Evolutionary conservation across 306 rosid genomes (phyloP).

Genomic region (Castanea sativa): DNA sequence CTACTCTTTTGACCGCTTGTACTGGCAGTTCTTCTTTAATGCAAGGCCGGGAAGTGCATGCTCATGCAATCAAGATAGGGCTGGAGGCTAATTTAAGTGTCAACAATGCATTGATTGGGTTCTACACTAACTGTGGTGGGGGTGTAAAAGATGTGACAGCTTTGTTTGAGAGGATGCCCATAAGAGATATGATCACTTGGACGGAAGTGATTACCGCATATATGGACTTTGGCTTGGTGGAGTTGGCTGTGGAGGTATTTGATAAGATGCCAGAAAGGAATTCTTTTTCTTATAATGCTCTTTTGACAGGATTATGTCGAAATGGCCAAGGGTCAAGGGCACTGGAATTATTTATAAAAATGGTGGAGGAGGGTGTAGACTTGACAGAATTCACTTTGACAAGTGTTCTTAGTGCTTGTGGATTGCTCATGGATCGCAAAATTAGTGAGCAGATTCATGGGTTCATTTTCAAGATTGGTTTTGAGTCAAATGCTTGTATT

Average conservation of each 20-base stretch:
- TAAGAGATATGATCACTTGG: slow-evolving; percentile 72
- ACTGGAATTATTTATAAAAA: slow-evolving; percentile 43
- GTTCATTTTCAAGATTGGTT: slow-evolving; percentile 61
- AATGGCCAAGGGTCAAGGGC: slow-evolving; percentile 61
- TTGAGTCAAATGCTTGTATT: slow-evolving; percentile 54
- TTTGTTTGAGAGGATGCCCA: slow-evolving; percentile 58
- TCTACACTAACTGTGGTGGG: slow-evolving; percentile 56
- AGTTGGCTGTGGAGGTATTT: slow-evolving; percentile 57
- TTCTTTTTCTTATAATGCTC: slow-evolving; percentile 53
- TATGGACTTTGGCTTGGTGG: slow-evolving; percentile 60
- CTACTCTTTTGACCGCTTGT: slow-evolving; percentile 66
- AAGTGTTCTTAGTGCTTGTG: slow-evolving; percentile 60
- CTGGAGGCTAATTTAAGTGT: slow-evolving; percentile 63
- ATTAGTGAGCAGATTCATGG: slow-evolving; percentile 72
- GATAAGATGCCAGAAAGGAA: slow-evolving; percentile 65
- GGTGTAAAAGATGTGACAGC: slow-evolving; percentile 37
- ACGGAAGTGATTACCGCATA: slow-evolving; percentile 60
- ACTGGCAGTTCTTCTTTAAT: slow-evolving; percentile 24
- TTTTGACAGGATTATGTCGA: slow-evolving; percentile 71
- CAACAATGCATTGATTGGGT: slow-evolving; percentile 66
- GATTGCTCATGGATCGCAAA: slow-evolving; percentile 46
- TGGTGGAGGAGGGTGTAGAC: slow-evolving; percentile 56
- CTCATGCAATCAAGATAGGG: slow-evolving; percentile 62
- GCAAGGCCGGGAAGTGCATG: slow-evolving; percentile 63
- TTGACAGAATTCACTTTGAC: slow-evolving; percentile 67